A percentile compares a stretch with the other conserved stretches of the same genome.
phyloP scores from a whole-genome alignment of 108 stramenopile genomes.

The Pseudonitzschia multiseries region DNA sequence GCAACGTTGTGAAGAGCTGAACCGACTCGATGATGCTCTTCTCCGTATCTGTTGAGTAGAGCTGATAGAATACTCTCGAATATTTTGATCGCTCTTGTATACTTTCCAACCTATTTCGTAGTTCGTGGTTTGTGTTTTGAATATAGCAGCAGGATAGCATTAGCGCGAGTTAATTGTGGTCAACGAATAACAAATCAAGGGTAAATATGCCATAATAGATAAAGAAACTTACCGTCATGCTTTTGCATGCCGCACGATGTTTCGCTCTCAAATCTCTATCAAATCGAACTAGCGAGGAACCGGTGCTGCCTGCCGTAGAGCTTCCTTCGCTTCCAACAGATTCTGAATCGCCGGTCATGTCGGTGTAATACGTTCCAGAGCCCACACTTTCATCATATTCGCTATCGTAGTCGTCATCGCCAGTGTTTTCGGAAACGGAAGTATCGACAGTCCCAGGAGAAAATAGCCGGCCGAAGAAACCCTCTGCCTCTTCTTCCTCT shows the following conservation, averaged over 20 bases:
- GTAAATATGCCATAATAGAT: too few relatives aligned
- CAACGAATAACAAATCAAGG: background rate
- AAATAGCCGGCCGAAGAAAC: conserved; percentile 29
- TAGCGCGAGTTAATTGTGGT: background rate
- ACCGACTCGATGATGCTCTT: conserved; percentile 53
- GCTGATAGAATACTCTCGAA: conserved; percentile 59
- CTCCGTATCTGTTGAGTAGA: conserved; percentile 46
- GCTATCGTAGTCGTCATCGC: conserved; percentile 8
- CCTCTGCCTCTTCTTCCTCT: background rate
- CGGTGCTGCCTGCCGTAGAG: background rate
- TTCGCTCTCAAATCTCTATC: conserved; percentile 41
- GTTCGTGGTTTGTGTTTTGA: background rate
- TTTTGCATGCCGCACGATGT: conserved; percentile 54
- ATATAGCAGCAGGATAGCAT: background rate
- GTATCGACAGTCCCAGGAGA: conserved; percentile 26
- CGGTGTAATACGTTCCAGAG: conserved; percentile 15
- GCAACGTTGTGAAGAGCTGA: conserved; percentile 70
- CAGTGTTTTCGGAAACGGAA: conserved; percentile 19
- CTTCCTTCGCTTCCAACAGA: background rate
- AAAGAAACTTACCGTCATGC: conserved; percentile 45
- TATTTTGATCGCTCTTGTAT: conserved; percentile 42
- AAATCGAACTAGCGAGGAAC: conserved; percentile 22
- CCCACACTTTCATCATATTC: conserved; percentile 24
- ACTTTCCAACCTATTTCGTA: conserved; percentile 43
- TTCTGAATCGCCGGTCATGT: background rate